A percentile compares a stretch with the other conserved stretches of the same genome.
Conservation (phyloP, 108 stramenopile species). For the Nitzschia sp. region DNA sequence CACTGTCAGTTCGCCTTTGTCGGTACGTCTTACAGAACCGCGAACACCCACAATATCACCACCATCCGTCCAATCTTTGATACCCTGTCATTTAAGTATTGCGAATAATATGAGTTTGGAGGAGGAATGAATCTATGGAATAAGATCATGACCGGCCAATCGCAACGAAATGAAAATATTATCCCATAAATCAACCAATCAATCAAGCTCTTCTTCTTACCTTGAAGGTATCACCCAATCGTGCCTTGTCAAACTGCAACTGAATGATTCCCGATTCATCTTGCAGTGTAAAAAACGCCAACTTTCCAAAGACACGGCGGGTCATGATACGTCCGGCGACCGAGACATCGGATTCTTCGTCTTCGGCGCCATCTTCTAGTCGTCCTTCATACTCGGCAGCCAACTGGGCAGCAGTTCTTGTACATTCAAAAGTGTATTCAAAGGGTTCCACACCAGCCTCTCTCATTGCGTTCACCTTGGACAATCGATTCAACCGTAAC, state of each 20-base stretch:
- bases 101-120: no score
- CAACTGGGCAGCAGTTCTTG: constrained; percentile 62
- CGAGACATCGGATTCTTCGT: constrained; percentile 69
- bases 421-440: constrained; percentile 74
- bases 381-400: constrained; percentile 58
- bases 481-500: constrained; percentile 71
- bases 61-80: constrained; percentile 93
- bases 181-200: no score
- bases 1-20: constrained; percentile 96
- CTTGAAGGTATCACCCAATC: constrained; percentile 77
- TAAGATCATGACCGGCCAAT: no score
- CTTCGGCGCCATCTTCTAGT: constrained; percentile 80
- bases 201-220: constrained; percentile 25
- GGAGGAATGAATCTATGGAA: no score
- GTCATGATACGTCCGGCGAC: constrained; percentile 96
- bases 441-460: constrained; percentile 81
- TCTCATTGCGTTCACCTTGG: constrained; percentile 80
- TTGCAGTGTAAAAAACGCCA: constrained; percentile 94
- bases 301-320: constrained; percentile 93
- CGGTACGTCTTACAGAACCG: constrained; percentile 92
- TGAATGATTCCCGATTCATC: constrained; percentile 91
- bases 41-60: constrained; percentile 95
- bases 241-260: constrained; percentile 92
- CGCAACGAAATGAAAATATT: no score
- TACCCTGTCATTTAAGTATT: no score